phyloP scores from a whole-genome alignment of 257 asterid genomes.

The Scutellaria minor region DNA sequence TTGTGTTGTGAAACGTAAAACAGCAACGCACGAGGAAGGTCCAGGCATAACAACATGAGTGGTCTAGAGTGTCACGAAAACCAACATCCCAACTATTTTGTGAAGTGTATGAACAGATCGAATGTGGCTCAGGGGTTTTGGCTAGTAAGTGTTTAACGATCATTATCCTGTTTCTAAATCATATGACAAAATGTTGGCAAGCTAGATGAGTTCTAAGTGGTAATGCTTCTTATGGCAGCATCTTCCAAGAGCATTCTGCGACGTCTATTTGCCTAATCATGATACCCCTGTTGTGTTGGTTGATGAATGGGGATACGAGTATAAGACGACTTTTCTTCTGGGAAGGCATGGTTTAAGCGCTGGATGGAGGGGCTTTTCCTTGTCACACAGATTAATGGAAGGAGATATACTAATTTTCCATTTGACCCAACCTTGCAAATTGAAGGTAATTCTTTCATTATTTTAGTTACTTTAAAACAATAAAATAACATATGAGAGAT shows the following conservation, averaged over 20 bases:
- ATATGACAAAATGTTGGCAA: conserved; percentile 1
- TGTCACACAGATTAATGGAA: conserved; percentile 66
- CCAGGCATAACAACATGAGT: conserved; percentile 48
- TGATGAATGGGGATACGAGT: conserved; percentile 90
- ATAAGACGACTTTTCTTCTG: conserved; percentile 65
- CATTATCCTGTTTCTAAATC: conserved; percentile 12
- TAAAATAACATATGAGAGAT: background rate
- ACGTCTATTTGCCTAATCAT: conserved; percentile 55
- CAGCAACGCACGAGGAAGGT: conserved; percentile 54
- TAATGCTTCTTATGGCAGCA: conserved; percentile 54
- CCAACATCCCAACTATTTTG: conserved; percentile 55
- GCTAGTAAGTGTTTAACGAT: conserved; percentile 60
- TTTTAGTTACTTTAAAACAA: background rate
- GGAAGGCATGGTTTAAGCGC: conserved; percentile 87
- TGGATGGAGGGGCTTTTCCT: conserved; percentile 92
- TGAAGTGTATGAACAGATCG: conserved; percentile 92
- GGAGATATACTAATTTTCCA: conserved; percentile 84
- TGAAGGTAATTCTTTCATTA: conserved; percentile 56
- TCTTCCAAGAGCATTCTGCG: conserved; percentile 72
- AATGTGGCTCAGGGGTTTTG: conserved; percentile 91
- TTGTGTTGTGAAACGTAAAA: conserved; percentile 25
- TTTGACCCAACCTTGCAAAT: conserved; percentile 73
- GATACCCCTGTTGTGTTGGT: conserved; percentile 67
- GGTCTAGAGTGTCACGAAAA: conserved; percentile 60
- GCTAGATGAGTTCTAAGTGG: conserved; percentile 19